Conservation (phyloP, 2,329 filamentous ascomycete genomes). For the Alternaria gansuensis region DNA sequence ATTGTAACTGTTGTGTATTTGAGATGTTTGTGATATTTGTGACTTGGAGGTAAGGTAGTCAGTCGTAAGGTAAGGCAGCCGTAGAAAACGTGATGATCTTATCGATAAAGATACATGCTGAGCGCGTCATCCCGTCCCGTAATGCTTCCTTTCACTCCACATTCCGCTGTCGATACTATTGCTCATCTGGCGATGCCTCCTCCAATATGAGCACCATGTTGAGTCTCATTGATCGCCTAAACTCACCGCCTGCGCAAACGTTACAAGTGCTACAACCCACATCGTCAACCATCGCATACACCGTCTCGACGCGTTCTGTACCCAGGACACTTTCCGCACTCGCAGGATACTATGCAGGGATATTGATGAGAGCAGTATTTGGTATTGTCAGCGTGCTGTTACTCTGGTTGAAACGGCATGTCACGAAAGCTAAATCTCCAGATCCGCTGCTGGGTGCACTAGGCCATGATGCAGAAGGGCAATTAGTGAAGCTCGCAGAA, state of each 20-base stretch:
- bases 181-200: background rate
- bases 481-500: slow-evolving; percentile 51
- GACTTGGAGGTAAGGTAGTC: background rate
- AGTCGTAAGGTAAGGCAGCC: background rate
- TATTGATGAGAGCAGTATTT: slow-evolving; percentile 57
- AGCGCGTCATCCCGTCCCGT: slow-evolving; percentile 24
- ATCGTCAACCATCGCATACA: slow-evolving; percentile 90
- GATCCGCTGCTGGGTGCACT: slow-evolving; percentile 14
- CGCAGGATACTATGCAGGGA: slow-evolving; percentile 54
- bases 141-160: slow-evolving; percentile 3
- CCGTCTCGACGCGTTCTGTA: slow-evolving; percentile 79
- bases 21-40: background rate
- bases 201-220: slow-evolving; percentile 23
- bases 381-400: slow-evolving; percentile 55
- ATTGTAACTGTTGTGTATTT: slow-evolving; percentile 2
- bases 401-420: slow-evolving; percentile 41
- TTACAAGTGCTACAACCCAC: slow-evolving; percentile 57
- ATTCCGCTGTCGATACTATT: slow-evolving; percentile 5
- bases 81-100: slow-evolving; percentile 9
- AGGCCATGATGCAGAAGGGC: slow-evolving; percentile 18
- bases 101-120: slow-evolving; percentile 14
- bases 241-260: slow-evolving; percentile 39
- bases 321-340: slow-evolving; percentile 58
- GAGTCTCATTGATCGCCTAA: slow-evolving; percentile 35
- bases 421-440: slow-evolving; percentile 15